Evolutionary conservation across 768 basidiomycete genomes (phyloP), one percentile per base, ranked within the genome.

Genomic region (Cystobasidium ongulense): DNA sequence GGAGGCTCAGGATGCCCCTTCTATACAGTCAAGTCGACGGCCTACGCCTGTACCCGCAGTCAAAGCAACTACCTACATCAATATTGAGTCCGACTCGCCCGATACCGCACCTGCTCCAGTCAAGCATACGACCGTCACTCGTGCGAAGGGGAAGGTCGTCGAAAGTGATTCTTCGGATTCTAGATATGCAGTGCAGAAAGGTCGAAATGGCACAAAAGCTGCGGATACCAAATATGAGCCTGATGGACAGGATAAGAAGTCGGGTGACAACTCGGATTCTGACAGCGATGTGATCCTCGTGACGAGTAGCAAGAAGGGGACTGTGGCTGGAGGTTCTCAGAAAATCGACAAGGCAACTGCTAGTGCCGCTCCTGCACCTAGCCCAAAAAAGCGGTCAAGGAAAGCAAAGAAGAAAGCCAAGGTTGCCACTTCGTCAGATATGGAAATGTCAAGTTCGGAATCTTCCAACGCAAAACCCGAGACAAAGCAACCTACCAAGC

Each of bases 121-220:
- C 27, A 59, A 59, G 23, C 25, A 5, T 1, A 27, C 57, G 11
- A 27, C 57, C 3, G n/a, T 59, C 25, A 27, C 57, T 2, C 11
- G 5, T 7, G 25, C 10, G 8, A 38, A 64, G 13, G 35, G 65
- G 13, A 53, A 52, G 15, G 36, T 18, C 23, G 13, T 36, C 46
- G 29, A 25, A 11, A 52, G 43, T 33, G 53, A 61, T n/a, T 36
- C 25, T 7, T 46, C 27, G 29, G 68, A 68, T 29, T 71, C 68
- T 2, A 10, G 68, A n/a, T 71, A 71, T 54, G 52, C 68, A 11
- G 68, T 71, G 53, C 59, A 36, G 29, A 71, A 71, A 54, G 52
- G 27, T 13, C 8, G 23, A 4, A 36, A 59, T 33, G 21, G 4
- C 10, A 17, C 25, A 11, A 39, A 50, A 31, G 39, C 65, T 29